Conservation (phyloP, 2,329 filamentous ascomycete species). For the Colletotrichum sp. region DNA sequence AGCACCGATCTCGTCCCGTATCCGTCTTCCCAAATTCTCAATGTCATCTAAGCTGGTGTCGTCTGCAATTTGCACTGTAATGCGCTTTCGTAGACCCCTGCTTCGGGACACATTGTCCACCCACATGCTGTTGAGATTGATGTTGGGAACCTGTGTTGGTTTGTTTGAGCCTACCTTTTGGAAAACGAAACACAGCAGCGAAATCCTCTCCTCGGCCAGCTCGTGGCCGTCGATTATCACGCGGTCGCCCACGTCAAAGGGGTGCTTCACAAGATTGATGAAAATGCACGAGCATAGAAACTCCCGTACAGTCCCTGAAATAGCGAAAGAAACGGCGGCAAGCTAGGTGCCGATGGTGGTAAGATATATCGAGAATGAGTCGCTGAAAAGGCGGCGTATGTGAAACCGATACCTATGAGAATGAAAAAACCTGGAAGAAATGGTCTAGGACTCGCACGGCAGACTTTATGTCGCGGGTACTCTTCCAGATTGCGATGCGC, state of each 20-base stretch:
- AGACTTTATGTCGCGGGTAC: not conserved
- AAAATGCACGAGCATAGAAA: conserved; percentile 71
- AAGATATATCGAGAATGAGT: conserved; percentile 60
- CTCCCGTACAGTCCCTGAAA: conserved; percentile 72
- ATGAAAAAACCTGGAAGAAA: not conserved
- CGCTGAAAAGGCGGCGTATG: conserved; percentile 74
- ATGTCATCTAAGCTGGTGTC: conserved; percentile 73
- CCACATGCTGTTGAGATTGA: conserved; percentile 70
- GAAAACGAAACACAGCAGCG: conserved; percentile 25
- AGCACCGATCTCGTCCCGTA: conserved; percentile 66
- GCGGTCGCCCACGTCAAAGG: conserved; percentile 71
- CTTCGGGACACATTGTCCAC: conserved; percentile 73
- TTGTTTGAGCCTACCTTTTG: conserved; percentile 17
- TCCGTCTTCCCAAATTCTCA: conserved; percentile 47
- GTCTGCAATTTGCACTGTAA: conserved; percentile 69
- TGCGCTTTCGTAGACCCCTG: conserved; percentile 66
- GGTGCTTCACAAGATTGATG: conserved; percentile 74
- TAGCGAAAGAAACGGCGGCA: conserved; percentile 70
- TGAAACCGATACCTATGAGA: not conserved
- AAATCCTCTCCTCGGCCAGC: conserved; percentile 23
- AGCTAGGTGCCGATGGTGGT: conserved; percentile 60
- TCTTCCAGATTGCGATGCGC: conserved; percentile 6
- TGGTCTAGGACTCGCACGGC: not conserved
- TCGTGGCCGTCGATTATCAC: conserved; percentile 62
- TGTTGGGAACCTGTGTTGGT: conserved; percentile 47